Evolutionary conservation across 2,329 filamentous ascomycete species (phyloP), one percentile per base, ranked within the genome.

Genomic region (Penicillium sp.): DNA sequence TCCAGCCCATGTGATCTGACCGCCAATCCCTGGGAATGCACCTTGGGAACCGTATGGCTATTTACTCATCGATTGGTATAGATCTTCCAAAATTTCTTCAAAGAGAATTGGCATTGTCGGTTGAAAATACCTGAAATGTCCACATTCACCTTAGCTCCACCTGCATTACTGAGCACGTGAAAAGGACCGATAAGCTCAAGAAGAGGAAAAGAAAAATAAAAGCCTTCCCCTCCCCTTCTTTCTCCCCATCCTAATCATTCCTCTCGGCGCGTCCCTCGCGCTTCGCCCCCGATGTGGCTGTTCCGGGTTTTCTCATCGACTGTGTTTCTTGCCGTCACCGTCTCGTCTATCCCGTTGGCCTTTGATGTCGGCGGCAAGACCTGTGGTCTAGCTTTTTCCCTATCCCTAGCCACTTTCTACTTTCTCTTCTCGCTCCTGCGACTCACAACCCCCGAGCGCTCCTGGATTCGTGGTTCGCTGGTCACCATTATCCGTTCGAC

Each of bases 321-420:
- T 61, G 68, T 86, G 67, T 96, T 95, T 70, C 80, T 96, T 56
- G 76, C 89, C 67, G 85, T 85, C 68, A 88, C 95, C 65, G 81
- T 96, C 60, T 84, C 96, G 61, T 95, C 88, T 46, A 92, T 98
- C 62, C 92, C 92, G 45, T 82, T 98, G 61, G 86, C 90, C 57
- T 96, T 96, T 71, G 92, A 98, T 77, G 90, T 96, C 58, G 92
- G 92, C 62, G 92, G 92, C 46, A 82, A 87, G 57, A 89, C 92
- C 55, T 94, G 88, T 60, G 92, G 92, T 42, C 75, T 98, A 59
- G 90, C 88, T 47, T 96, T 93, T 71, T 95, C 88, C 60, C 77
- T 96, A 37, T 80, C 85, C 32, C 78, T 96, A 37, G 89, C 90
- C 53, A 74, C 77, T 56, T 96, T 93, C 73, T 96, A 96, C 71